Evolutionary conservation across 495 filamentous ascomycete species (phyloP), one percentile per base, ranked within the genome.

Genomic region (Talaromyces adpressus): DNA sequence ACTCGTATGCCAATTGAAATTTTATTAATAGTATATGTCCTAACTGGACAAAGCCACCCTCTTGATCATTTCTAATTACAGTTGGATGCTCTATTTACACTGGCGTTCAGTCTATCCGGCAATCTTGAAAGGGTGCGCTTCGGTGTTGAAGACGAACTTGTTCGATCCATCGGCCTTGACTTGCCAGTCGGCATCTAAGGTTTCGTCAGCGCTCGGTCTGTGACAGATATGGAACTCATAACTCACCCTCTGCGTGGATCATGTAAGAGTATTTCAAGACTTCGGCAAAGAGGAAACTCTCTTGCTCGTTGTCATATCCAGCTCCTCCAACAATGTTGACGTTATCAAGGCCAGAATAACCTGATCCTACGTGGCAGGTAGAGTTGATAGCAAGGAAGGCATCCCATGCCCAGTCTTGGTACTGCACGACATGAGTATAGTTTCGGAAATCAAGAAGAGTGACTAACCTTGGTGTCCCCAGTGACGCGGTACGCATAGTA

Each of bases 251-350:
- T 23, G 82, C 77, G 60, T 88, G 84, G 61, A 89, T 86, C 62
- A 96, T 68, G 71, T 90, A 95, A 23, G 80, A 76, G 74, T 96
- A 97, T 79, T 97, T 97, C 68, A 95, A 64, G 59, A 93, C 89
- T 77, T 97, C 92, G 0, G 92, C 92, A 71, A 94, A 93, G 75
- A 91, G 86, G 78, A 95, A 96, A 67, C 89, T 93, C 77, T 96
- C 92, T 80, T 93, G 88, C 69, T 87, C 86, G 66, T 95, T 86
- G 36, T 73, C 71, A 57, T 82, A 84, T 5, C 73, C 71, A 5
- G 89, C 91, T 4, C 91, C 91, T 8, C 75, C 77, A 0, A 64
- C 51, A 22, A 68, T 69, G 67, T 90, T 89, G n/a, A 94, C 91
- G 70, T 95, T 71, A 0, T 67, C 65, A 52, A 96, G 73, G 12